A percentile compares a stretch with the other conserved stretches of the same genome.
These are phyloP conservation scores for Candida frijolesensis DNA, from an alignment of 1,139 yeast species.

Conservation along the genomic window DNA sequence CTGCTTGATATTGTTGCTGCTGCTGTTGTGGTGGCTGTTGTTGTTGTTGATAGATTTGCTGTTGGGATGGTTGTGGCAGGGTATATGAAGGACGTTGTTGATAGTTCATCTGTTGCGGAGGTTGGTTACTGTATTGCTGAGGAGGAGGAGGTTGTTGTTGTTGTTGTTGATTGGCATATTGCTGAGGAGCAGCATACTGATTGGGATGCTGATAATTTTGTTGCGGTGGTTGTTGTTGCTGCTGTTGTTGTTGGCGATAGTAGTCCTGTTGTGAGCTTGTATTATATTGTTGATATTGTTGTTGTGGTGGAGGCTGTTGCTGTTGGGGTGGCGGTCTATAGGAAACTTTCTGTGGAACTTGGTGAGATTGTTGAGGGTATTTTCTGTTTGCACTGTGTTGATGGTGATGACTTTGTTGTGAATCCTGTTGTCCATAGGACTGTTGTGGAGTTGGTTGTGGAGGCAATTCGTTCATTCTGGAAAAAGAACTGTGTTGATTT, in stretches of 20 bases:
- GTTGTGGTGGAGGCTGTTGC: constrained; percentile 19
- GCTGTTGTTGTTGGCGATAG: constrained; percentile 18
- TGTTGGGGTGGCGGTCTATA: constrained; percentile 14
- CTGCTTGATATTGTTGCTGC: constrained; percentile 13
- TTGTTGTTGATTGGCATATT: constrained; percentile 4
- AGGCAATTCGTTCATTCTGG: constrained; percentile 41
- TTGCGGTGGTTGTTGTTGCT: constrained; percentile 11
- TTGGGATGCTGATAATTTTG: constrained; percentile 18
- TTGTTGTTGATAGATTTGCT: constrained; percentile 15
- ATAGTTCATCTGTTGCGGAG: constrained; percentile 17
- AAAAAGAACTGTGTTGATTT: background rate
- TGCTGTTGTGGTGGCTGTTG: constrained; percentile 4
- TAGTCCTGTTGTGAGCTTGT: constrained; percentile 3
- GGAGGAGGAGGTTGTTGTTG: constrained; percentile 3
- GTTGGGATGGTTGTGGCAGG: constrained; percentile 18
- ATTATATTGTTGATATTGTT: constrained; percentile 6
- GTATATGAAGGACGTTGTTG: constrained; percentile 18
- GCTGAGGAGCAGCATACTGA: constrained; percentile 8
- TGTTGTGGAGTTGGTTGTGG: constrained; percentile 52
- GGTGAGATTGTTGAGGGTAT: constrained; percentile 17
- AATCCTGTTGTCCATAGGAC: constrained; percentile 29
- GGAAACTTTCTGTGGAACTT: constrained; percentile 12
- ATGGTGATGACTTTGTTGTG: constrained; percentile 4
- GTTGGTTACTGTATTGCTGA: constrained; percentile 18
- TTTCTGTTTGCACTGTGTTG: constrained; percentile 15